These are phyloP conservation scores for Cruciata laevipes DNA, from an alignment of 257 asterid species.

Conservation along the genomic window DNA sequence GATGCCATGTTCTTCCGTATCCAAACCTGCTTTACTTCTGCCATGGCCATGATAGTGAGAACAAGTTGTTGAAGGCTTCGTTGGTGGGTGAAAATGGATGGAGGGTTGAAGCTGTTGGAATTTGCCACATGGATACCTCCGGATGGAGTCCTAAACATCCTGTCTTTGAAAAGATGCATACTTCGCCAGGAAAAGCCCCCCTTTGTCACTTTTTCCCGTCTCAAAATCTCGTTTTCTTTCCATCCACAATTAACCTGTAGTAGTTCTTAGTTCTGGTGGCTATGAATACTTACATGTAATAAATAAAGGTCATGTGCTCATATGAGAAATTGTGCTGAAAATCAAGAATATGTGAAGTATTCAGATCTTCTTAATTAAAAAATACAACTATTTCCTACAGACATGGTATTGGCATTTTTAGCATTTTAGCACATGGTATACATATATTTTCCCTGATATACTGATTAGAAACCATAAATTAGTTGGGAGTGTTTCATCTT, in stretches of 20 bases:
- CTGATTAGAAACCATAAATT: too few relatives aligned
- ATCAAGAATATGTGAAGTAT: too few relatives aligned
- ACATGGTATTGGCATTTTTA: too few relatives aligned
- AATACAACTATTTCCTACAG: too few relatives aligned
- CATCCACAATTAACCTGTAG: not conserved
- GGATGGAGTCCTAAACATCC: slow-evolving; percentile 16
- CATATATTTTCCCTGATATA: too few relatives aligned
- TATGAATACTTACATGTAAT: not conserved
- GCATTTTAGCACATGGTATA: too few relatives aligned
- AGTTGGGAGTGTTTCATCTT: too few relatives aligned
- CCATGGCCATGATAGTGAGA: slow-evolving; percentile 51
- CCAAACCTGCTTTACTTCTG: slow-evolving; percentile 77
- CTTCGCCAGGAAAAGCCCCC: slow-evolving; percentile 15
- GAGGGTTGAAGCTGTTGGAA: slow-evolving; percentile 16
- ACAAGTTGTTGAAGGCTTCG: slow-evolving; percentile 32
- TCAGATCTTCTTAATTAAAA: too few relatives aligned
- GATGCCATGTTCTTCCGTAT: slow-evolving; percentile 73
- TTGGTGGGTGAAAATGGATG: slow-evolving; percentile 17
- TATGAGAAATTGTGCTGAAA: too few relatives aligned
- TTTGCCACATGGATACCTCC: slow-evolving; percentile 24
- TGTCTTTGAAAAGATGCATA: slow-evolving; percentile 11
- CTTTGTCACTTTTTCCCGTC: slow-evolving; percentile 22
- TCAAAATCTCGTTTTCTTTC: slow-evolving; percentile 19
- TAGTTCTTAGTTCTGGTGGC: not conserved
- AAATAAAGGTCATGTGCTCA: too few relatives aligned